Evolutionary conservation across 345 rosid genomes (phyloP).

Genomic region (Gossypium longicalyx): DNA sequence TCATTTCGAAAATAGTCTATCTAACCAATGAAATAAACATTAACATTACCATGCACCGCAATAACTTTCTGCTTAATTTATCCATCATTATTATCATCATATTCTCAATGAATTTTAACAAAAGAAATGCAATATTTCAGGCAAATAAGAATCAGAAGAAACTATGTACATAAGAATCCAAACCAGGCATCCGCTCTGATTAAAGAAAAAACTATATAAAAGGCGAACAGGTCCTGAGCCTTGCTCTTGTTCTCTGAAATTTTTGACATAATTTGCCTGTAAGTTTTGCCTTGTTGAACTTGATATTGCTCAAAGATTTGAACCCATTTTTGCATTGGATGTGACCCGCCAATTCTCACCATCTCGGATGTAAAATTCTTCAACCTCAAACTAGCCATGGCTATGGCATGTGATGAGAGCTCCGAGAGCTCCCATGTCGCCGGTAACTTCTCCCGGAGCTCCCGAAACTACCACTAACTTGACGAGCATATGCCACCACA

Average conservation of each 20-base stretch:
- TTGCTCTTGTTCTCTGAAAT: background rate
- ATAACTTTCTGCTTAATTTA: background rate
- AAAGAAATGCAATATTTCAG: background rate
- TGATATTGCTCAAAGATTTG: background rate
- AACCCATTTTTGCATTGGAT: background rate
- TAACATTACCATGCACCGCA: background rate
- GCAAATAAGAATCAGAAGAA: background rate
- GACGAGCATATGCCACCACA: slow-evolving; percentile 72
- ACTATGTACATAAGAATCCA: background rate
- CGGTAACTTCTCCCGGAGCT: slow-evolving; percentile 18
- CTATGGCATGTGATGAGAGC: slow-evolving; percentile 1
- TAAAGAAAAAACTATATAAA: background rate
- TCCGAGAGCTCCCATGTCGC: background rate
- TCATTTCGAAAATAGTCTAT: too few relatives aligned
- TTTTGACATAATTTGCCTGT: too few relatives aligned
- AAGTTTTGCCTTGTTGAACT: background rate
- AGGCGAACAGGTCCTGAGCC: background rate
- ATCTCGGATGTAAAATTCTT: background rate
- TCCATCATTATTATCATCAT: background rate
- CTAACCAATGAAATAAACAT: background rate
- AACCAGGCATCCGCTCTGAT: background rate
- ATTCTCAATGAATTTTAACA: background rate
- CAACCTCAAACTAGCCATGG: background rate
- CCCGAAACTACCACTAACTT: slow-evolving; percentile 51
- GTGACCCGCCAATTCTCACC: background rate